A percentile compares a stretch with the other conserved stretches of the same genome.
Evolutionary conservation across 2,329 filamentous ascomycete genomes (phyloP).

Genomic region (Dothideomycetidae sp.): DNA sequence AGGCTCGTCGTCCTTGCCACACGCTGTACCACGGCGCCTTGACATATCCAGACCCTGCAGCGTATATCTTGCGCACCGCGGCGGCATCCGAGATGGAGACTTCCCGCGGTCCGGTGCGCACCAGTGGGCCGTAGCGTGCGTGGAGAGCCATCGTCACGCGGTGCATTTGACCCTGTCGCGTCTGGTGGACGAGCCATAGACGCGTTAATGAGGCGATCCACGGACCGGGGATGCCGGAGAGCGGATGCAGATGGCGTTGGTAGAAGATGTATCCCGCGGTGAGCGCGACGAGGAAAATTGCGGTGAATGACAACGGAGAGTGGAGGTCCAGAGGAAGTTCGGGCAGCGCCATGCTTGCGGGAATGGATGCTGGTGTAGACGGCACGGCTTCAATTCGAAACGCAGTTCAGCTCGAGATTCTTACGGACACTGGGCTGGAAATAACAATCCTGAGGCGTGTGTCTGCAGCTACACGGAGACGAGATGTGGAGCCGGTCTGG

Average conservation of each 20-base stretch:
- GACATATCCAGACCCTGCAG: conserved; percentile 27
- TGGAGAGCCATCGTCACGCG: conserved; percentile 13
- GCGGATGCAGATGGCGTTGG: conserved; percentile 12
- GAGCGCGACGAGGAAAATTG: neutral
- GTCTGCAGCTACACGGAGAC: too few species aligned
- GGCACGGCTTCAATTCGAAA: too few species aligned
- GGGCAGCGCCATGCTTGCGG: neutral
- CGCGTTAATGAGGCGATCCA: conserved; percentile 1
- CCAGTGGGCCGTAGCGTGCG: neutral
- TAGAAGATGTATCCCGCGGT: neutral
- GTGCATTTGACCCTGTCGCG: conserved; percentile 7
- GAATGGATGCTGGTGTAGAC: too few species aligned
- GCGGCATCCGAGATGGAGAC: conserved; percentile 9
- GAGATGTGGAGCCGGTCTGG: too few species aligned
- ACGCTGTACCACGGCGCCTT: conserved; percentile 30
- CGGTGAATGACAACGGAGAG: neutral
- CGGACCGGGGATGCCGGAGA: conserved; percentile 12
- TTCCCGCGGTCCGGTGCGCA: conserved; percentile 11
- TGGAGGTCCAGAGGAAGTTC: neutral
- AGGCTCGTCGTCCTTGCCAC: conserved; percentile 26
- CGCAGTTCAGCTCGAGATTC: too few species aligned
- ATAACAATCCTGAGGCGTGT: too few species aligned
- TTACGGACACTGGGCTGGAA: too few species aligned
- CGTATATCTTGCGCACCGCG: conserved; percentile 20
- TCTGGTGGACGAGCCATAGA: conserved; percentile 1